Evolutionary conservation across 1,139 yeast genomes (phyloP).

Genomic region (Scheffersomyces titani): DNA sequence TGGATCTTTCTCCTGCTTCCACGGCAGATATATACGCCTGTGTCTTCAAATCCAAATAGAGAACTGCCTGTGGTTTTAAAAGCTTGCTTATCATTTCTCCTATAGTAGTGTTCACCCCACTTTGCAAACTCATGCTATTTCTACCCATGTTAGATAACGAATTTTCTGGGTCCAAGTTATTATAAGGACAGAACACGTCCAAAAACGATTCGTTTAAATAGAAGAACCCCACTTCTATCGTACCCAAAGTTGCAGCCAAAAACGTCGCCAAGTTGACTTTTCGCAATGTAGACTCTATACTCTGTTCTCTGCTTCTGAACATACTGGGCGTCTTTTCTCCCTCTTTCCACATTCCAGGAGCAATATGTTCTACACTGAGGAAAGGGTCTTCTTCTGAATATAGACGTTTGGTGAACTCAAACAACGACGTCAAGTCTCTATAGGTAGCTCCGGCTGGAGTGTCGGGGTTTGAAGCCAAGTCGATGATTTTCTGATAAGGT

Average conservation of each 20-base stretch:
- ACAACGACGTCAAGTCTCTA: slow-evolving; percentile 68
- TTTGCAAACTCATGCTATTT: slow-evolving; percentile 35
- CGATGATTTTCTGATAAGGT: slow-evolving; percentile 73
- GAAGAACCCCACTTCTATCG: slow-evolving; percentile 84
- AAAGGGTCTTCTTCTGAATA: slow-evolving; percentile 71
- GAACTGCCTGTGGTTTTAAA: slow-evolving; percentile 75
- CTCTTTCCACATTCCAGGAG: slow-evolving; percentile 68
- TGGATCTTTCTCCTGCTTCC: slow-evolving; percentile 68
- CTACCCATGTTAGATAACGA: slow-evolving; percentile 42
- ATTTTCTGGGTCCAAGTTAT: slow-evolving; percentile 44
- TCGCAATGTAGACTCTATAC: slow-evolving; percentile 69
- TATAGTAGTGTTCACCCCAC: slow-evolving; percentile 37
- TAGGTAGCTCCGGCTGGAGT: slow-evolving; percentile 75
- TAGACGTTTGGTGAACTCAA: slow-evolving; percentile 68
- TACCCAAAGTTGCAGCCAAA: slow-evolving; percentile 79
- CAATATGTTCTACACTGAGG: slow-evolving; percentile 58
- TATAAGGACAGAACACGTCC: slow-evolving; percentile 77
- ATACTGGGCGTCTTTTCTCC: slow-evolving; percentile 60
- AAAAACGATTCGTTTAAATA: slow-evolving; percentile 80
- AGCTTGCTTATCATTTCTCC: slow-evolving; percentile 58
- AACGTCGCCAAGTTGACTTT: slow-evolving; percentile 89
- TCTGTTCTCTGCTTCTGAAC: slow-evolving; percentile 61
- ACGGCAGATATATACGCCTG: slow-evolving; percentile 92
- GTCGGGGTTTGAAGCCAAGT: slow-evolving; percentile 71
- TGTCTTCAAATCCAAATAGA: slow-evolving; percentile 85